These are phyloP conservation scores for Tetracladium marchalianum DNA, from an alignment of 495 filamentous ascomycete genomes.

Conservation along the genomic window DNA sequence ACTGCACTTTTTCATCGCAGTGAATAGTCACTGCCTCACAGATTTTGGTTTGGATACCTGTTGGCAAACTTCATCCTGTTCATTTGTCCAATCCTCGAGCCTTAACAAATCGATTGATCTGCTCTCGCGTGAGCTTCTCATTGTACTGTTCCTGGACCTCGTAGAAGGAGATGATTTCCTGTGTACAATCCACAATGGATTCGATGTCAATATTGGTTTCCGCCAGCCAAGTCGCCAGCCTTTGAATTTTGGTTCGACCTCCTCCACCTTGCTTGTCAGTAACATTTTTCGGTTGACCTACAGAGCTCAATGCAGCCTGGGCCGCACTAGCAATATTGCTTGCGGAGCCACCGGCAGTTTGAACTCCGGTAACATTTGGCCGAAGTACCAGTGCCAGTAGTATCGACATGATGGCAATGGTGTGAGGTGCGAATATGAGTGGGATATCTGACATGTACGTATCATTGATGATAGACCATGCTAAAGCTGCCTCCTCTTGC, in stretches of 20 bases:
- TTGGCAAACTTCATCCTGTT: neutral
- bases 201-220: constrained; percentile 90
- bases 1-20: too few relatives aligned
- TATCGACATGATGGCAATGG: constrained; percentile 84
- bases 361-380: constrained; percentile 24
- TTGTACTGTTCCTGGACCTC: constrained; percentile 85
- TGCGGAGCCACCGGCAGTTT: constrained; percentile 15
- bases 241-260: constrained; percentile 49
- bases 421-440: constrained; percentile 77
- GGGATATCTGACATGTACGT: constrained; percentile 92
- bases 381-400: constrained; percentile 75
- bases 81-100: constrained; percentile 70
- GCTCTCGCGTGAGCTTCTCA: constrained; percentile 57
- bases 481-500: constrained; percentile 67
- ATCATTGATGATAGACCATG: constrained; percentile 89
- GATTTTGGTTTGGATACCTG: too few relatives aligned
- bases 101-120: constrained; percentile 77
- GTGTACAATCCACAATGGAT: constrained; percentile 83
- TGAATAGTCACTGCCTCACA: too few relatives aligned
- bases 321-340: constrained; percentile 24
- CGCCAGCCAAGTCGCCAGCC: constrained; percentile 75
- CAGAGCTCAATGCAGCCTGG: constrained; percentile 17
- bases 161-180: constrained; percentile 93
- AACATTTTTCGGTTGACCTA: constrained; percentile 8
- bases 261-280: constrained; percentile 5